Evolutionary conservation across 129 eudicot species (phyloP).

Genomic region (Flaveria trinervia): DNA sequence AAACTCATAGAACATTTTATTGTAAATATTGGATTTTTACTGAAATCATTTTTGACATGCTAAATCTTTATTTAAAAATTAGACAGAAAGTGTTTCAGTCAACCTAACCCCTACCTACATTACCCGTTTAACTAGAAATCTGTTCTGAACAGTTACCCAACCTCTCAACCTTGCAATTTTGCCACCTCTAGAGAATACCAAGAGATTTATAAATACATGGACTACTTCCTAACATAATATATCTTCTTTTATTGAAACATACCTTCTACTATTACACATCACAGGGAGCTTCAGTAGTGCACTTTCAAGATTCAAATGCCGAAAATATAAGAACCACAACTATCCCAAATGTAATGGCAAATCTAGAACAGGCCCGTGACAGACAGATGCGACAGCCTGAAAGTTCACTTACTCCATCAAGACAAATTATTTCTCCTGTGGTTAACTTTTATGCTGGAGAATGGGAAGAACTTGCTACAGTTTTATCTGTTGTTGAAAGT

Average conservation of each 20-base stretch:
- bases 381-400: constrained; percentile 66
- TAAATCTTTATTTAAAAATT: not conserved
- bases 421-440: constrained; percentile 52
- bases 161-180: not conserved
- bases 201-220: not conserved
- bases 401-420: constrained; percentile 66
- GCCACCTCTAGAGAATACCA: not conserved
- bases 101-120: not conserved
- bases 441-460: constrained; percentile 77
- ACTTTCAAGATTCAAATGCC: constrained; percentile 70
- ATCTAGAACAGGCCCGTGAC: constrained; percentile 72
- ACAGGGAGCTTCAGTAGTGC: constrained; percentile 78
- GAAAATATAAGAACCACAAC: constrained; percentile 75
- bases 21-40: not conserved
- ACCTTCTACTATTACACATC: not conserved
- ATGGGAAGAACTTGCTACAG: constrained; percentile 74
- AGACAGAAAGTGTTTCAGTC: not conserved
- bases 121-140: not conserved
- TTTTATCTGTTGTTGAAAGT: constrained; percentile 49
- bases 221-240: not conserved
- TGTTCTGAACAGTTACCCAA: not conserved
- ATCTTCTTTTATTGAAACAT: not conserved
- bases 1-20: not conserved
- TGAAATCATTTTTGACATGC: not conserved
- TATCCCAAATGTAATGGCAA: constrained; percentile 70